phyloP scores from a whole-genome alignment of 2,329 filamentous ascomycete species.

The Fusarium pseudograminearum region DNA sequence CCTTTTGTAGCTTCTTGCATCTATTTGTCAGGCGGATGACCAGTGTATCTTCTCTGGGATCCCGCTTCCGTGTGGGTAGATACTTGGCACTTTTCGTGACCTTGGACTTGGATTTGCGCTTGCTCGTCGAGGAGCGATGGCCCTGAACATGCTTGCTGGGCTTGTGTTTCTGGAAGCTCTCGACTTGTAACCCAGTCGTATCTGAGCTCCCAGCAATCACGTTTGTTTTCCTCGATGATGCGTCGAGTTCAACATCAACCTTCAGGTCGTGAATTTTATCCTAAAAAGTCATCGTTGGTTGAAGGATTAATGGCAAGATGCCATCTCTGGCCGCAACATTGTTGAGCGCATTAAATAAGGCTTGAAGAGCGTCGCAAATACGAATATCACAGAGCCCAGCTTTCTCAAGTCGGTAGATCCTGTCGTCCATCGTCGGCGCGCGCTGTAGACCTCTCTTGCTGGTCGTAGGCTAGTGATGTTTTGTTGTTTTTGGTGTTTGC shows the following conservation, averaged over 20 bases:
- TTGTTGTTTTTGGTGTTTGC: not conserved
- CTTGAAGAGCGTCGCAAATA: not conserved
- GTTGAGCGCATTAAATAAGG: not conserved
- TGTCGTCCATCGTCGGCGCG: not conserved
- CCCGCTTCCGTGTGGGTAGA: not conserved
- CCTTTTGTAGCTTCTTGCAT: not conserved
- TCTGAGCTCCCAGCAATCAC: not conserved
- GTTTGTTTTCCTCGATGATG: not conserved
- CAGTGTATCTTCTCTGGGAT: too few relatives aligned
- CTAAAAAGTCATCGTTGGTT: not conserved
- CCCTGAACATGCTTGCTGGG: not conserved
- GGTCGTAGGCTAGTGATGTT: not conserved
- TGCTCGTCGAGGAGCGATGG: not conserved
- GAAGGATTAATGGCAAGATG: not conserved
- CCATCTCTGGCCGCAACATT: not conserved
- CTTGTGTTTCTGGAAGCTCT: not conserved
- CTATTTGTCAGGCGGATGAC: not conserved
- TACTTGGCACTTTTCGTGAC: not conserved
- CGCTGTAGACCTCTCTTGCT: accelerated
- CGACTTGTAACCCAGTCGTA: not conserved
- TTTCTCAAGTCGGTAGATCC: not conserved
- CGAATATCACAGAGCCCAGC: not conserved
- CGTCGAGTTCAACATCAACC: too few relatives aligned
- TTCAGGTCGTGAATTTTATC: not conserved
- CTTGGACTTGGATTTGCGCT: not conserved